Base-by-base conservation (phyloP, 106 monocot genomes). In the Apostasia shenzhenica region DNA sequence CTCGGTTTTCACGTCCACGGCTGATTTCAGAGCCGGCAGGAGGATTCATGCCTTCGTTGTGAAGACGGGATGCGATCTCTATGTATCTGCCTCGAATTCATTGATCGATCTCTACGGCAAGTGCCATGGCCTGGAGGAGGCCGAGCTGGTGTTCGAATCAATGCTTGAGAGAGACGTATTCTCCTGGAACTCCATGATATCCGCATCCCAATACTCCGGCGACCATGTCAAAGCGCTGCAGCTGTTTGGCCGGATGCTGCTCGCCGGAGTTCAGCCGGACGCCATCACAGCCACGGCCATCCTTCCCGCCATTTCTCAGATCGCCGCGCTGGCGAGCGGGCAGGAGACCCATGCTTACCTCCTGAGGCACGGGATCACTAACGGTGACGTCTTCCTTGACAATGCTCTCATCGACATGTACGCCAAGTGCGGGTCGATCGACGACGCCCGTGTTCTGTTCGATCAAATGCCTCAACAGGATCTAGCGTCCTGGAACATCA, bases 371-470 rank as follows among this genome's bases (percentile, higher is more conserved):
- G 91, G 86, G 8, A 72, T 88, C 67, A 67, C 43, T 10, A 70
- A 45, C 14, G 65, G 69, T 5, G 79, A 86, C 46, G 63, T 70
- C 37, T 86, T 89, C 39, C 71, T 84, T 4, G 59, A 77, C 69
- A 95, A 95, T 51, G 81, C 92, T 41, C 48, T 89, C 3, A 78
- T 82, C 54, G 91, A 95, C 55, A 95, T 95, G 91, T 95, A 95
- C n/a, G 81, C 76, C 8, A 91, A 91, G 57, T 84, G 83, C 55
- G 86, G 86, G 2, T 57, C 70, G 0, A 8, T 84, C 51, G 50
- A 63, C 1, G 81, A 83, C 45, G 83, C 83, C 0, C 63, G 61
- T 8, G 13, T 7, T 13, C 45, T 86, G 8, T 91, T 86, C 48
- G 77, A 83, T 5, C 40, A 13, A 14, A 86, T 86, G 86, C 66